These are phyloP conservation scores for Saturnispora ahearnii DNA, from an alignment of 805 yeast genomes.

Conservation along the genomic window DNA sequence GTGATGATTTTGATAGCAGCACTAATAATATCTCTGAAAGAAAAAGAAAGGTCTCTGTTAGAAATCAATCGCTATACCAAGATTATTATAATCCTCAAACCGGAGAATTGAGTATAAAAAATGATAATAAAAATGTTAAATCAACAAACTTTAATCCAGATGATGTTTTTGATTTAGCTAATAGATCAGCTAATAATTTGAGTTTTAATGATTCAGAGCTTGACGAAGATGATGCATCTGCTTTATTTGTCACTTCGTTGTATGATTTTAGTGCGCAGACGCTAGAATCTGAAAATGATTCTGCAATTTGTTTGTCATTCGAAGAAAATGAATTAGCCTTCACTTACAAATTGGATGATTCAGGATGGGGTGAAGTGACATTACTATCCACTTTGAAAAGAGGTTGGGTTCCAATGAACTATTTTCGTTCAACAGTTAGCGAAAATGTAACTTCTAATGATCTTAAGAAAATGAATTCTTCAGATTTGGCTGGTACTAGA, in stretches of 20 bases:
- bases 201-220: slow-evolving; percentile 5
- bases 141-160: not conserved
- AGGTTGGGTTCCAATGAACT: slow-evolving; percentile 86
- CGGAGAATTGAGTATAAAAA: slow-evolving; percentile 7
- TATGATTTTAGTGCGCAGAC: slow-evolving; percentile 33
- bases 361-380: slow-evolving; percentile 87
- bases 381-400: slow-evolving; percentile 50
- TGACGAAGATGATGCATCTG: slow-evolving; percentile 27
- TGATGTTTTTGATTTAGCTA: not conserved
- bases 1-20: slow-evolving; percentile 18
- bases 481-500: slow-evolving; percentile 33
- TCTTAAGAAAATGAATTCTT: slow-evolving; percentile 9
- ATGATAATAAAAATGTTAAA: not conserved
- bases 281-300: slow-evolving; percentile 55
- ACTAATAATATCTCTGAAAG: not conserved
- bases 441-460: slow-evolving; percentile 16
- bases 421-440: slow-evolving; percentile 40
- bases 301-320: slow-evolving; percentile 66
- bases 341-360: slow-evolving; percentile 68
- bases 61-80: slow-evolving; percentile 22
- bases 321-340: slow-evolving; percentile 63
- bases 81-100: slow-evolving; percentile 12
- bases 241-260: slow-evolving; percentile 29
- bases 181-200: slow-evolving; percentile 6
- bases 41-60: slow-evolving; percentile 22